Evolutionary conservation across 768 basidiomycete genomes (phyloP), one percentile per base, ranked within the genome.

Genomic region (Psilocybe tampanensis): DNA sequence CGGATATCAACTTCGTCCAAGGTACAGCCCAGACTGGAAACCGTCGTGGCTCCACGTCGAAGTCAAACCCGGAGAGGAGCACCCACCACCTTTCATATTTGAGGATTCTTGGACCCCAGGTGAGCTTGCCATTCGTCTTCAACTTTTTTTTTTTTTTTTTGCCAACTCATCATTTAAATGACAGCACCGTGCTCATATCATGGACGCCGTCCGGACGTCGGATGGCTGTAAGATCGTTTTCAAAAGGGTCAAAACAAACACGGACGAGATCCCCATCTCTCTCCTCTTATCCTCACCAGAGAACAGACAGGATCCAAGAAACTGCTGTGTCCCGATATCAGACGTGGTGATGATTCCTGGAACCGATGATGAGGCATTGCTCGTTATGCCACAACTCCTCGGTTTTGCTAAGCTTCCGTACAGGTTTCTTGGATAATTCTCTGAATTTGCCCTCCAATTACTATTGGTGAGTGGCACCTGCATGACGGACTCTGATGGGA

Each of bases 151-250:
- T n/a, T n/a, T n/a, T n/a, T n/a, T n/a, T n/a, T n/a, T n/a, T n/a
- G 18, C 8, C n/a, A 17, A 43, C 42, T 43, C 19, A 43, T n/a
- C 8, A 17, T n/a, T n/a, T n/a, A n/a, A 8, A 8, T n/a, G 13
- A 8, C 42, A 43, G n/a, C 24, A 49, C 8, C 3, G 15, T 8
- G 17, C 18, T n/a, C n/a, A 23, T 12, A 19, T 59, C 7, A 2
- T 62, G 17, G 58, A 62, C 34, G 61, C 43, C 4, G 36, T 49
- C 32, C 41, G 55, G 4, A 18, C 48, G 2, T 15, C 8, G 18
- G 58, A 62, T 41, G 55, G 55, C 8, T 36, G 23, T 18, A 52
- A 52, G 36, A 54, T 62, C 24, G 55, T 62, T n/a, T 44, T 62
- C n/a, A 62, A 62, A 45, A 29, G 15, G 12, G 61, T 62, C 17